Evolutionary conservation across 306 rosid species (phyloP).

Genomic region (Sophora flavescens): DNA sequence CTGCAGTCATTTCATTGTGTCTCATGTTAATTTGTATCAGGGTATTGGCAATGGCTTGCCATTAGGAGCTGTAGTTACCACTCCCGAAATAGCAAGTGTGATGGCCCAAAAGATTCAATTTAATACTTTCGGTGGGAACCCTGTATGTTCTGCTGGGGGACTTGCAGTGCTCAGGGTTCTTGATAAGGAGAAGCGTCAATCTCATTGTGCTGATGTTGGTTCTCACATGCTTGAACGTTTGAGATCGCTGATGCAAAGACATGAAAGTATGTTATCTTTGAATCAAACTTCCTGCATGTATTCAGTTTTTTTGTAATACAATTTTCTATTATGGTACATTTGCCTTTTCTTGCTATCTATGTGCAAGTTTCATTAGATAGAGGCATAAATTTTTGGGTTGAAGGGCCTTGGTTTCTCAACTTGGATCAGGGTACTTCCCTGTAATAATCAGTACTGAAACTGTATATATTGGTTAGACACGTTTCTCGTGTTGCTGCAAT

Average conservation of each 20-base stretch:
- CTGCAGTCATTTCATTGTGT: constrained; percentile 16
- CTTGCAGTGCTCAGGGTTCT: constrained; percentile 74
- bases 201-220: constrained; percentile 71
- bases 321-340: not conserved
- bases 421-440: not conserved
- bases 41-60: constrained; percentile 87
- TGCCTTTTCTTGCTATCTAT: constrained; percentile 13
- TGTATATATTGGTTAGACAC: not conserved
- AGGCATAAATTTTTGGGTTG: not conserved
- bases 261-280: constrained; percentile 59
- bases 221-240: constrained; percentile 67
- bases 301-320: constrained; percentile 1
- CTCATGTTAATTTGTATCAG: constrained; percentile 46
- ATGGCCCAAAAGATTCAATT: constrained; percentile 70
- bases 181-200: constrained; percentile 81
- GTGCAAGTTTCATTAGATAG: not conserved
- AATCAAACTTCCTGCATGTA: constrained; percentile 24
- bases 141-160: constrained; percentile 81
- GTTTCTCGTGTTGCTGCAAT: constrained; percentile 39
- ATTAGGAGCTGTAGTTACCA: constrained; percentile 84
- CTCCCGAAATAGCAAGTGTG: constrained; percentile 75
- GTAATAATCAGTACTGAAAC: constrained; percentile 17
- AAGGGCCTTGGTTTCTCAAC: constrained; percentile 5
- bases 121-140: constrained; percentile 85
- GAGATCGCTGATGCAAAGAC: constrained; percentile 64